Evolutionary conservation across 1,139 yeast genomes (phyloP).

Genomic region (Scheffersomyces lignicola): DNA sequence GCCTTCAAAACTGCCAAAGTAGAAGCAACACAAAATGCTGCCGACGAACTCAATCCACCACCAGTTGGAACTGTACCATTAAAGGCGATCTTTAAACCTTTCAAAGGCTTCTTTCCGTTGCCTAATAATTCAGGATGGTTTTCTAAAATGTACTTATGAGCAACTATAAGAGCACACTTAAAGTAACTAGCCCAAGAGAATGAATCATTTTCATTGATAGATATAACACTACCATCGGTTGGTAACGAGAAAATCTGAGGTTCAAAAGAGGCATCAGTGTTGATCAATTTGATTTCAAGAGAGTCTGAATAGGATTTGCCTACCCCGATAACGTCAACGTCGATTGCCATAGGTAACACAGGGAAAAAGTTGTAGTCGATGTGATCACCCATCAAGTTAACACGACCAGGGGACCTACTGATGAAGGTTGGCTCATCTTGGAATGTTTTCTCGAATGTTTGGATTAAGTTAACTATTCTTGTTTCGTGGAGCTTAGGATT

Average conservation of each 20-base stretch:
- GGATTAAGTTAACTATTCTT: constrained; percentile 26
- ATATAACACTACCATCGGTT: constrained; percentile 34
- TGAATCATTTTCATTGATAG: constrained; percentile 45
- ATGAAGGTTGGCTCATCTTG: constrained; percentile 40
- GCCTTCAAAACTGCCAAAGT: constrained; percentile 60
- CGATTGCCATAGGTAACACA: constrained; percentile 77
- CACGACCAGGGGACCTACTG: constrained; percentile 73
- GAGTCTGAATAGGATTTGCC: constrained; percentile 32
- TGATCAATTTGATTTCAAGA: constrained; percentile 40
- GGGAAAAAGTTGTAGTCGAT: constrained; percentile 70
- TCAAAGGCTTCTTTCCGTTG: constrained; percentile 21
- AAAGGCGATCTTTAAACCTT: constrained; percentile 55
- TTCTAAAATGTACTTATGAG: constrained; percentile 49
- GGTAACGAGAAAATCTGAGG: constrained; percentile 34
- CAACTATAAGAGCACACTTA: constrained; percentile 65
- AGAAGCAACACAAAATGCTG: constrained; percentile 70
- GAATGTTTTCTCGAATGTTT: constrained; percentile 21
- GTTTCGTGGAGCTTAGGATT: constrained; percentile 21
- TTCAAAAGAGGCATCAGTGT: constrained; percentile 34
- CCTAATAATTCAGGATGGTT: constrained; percentile 21
- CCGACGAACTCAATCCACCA: constrained; percentile 70
- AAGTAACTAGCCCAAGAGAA: constrained; percentile 66
- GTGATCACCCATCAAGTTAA: constrained; percentile 74
- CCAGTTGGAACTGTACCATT: constrained; percentile 75
- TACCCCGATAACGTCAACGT: constrained; percentile 62